Conservation (phyloP, 306 rosid genomes). For the Begonia masoniana region DNA sequence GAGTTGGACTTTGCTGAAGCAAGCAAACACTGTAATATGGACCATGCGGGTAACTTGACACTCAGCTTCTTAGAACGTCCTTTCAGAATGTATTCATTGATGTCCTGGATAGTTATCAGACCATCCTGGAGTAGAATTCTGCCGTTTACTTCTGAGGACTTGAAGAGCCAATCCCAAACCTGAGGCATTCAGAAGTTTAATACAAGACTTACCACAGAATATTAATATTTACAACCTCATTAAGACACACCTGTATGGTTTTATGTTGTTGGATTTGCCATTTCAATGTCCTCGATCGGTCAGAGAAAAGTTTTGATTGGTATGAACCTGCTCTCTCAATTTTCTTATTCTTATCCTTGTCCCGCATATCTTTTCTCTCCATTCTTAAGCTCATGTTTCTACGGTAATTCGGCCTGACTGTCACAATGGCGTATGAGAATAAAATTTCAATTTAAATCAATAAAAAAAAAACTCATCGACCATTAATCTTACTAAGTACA, state of each 20-base stretch:
- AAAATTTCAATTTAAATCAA: background rate
- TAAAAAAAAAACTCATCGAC: background rate
- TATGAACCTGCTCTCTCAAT: conserved; percentile 18
- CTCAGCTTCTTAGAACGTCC: conserved; percentile 44
- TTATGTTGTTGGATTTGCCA: conserved; percentile 41
- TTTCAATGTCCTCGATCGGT: conserved; percentile 39
- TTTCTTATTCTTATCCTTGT: conserved; percentile 10
- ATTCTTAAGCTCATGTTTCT: conserved; percentile 16
- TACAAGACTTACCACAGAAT: background rate
- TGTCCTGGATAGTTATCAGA: conserved; percentile 31
- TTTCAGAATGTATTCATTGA: conserved; percentile 53
- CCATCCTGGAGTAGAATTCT: conserved; percentile 42
- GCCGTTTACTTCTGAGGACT: conserved; percentile 62
- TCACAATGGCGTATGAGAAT: conserved; percentile 21
- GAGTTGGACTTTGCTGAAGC: conserved; percentile 53
- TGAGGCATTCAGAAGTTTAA: conserved; percentile 9
- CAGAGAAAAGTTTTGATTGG: conserved; percentile 23
- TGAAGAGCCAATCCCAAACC: conserved; percentile 83
- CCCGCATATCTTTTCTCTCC: conserved; percentile 12
- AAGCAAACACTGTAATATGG: conserved; percentile 63
- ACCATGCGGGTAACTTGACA: conserved; percentile 69
- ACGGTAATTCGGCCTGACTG: conserved; percentile 66
- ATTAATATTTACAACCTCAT: background rate
- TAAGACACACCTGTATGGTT: conserved; percentile 38
- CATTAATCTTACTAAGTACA: too few relatives aligned